Evolutionary conservation across 441 rosid species (phyloP), one percentile per base, ranked within the genome.

Genomic region (Flueggea neowawraea): DNA sequence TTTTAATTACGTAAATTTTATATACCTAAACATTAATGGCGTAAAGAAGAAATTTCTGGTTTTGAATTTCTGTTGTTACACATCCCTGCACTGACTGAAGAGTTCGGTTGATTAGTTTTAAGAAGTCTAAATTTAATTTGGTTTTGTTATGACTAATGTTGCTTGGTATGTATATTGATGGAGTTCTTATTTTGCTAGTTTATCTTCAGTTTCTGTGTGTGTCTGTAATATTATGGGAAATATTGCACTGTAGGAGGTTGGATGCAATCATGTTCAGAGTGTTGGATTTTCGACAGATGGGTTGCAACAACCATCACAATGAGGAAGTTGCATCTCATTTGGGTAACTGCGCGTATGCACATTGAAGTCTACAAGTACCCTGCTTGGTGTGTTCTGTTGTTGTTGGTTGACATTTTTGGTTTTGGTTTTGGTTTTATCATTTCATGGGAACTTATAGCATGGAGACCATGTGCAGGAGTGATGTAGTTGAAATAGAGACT

Each of bases 321-420:
- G 97, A 86, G 97, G 74, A 84, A 94, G 66, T 45, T 94, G 87
- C 89, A 91, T 79, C 96, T 94, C 68, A 94, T 94, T 60, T 94
- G 98, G 97, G 98, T 94, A 13, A 90, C 94, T 59, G 95, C 97
- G 55, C 92, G 97, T 52, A 94, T 94, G 97, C 98, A 94, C 67
- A 89, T 94, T 54, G 98, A 89, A 81, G 81, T 90, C 52, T 89
- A 89, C 80, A 90, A 84, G 44, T 90, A 91, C 60, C 97, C 97
- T 6, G 93, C 97, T 44, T 90, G 98, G 98, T 94, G 58, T 11
- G 83, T 61, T 49, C 48, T 45, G 2, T 50, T 54, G 28, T 55
- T 32, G 16, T 54, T 62, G 11, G 6, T 55, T 15, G 4, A 41
- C 7, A 28, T 4, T 62, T 17, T 17, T 71, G 11, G 16, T 57